phyloP scores from a whole-genome alignment of 305 asterid genomes.

The Withania somnifera region DNA sequence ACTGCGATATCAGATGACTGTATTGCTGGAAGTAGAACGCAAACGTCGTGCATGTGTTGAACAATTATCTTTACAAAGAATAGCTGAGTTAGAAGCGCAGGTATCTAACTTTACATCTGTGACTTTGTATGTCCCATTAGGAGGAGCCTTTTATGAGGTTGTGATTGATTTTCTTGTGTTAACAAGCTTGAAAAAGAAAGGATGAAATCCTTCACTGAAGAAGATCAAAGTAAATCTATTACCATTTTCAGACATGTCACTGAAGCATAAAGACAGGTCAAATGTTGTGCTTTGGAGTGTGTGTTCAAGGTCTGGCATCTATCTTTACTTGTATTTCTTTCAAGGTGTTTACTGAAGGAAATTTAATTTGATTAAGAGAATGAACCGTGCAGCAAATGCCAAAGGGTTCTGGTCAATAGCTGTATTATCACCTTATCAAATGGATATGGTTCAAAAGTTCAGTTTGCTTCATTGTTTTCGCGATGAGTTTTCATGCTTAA shows the following conservation, averaged over 20 bases:
- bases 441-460: not conserved
- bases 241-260: conserved; percentile 16
- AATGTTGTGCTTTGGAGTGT: not conserved
- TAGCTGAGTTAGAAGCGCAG: conserved; percentile 83
- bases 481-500: not conserved
- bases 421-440: not conserved
- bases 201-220: conserved; percentile 27
- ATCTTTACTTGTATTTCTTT: not conserved
- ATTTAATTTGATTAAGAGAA: not conserved
- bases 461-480: not conserved
- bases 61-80: conserved; percentile 67
- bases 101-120: conserved; percentile 15
- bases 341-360: not conserved
- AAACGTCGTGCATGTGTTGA: conserved; percentile 84
- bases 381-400: not conserved
- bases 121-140: not conserved
- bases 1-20: conserved; percentile 65
- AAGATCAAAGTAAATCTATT: conserved; percentile 17
- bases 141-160: not conserved
- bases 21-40: conserved; percentile 65
- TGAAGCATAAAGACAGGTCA: conserved; percentile 9
- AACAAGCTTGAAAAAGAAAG: conserved; percentile 48
- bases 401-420: not conserved
- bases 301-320: not conserved
- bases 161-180: conserved; percentile 10